Conservation (phyloP, 2,329 filamentous ascomycete species). For the Thyridium curvatum region DNA sequence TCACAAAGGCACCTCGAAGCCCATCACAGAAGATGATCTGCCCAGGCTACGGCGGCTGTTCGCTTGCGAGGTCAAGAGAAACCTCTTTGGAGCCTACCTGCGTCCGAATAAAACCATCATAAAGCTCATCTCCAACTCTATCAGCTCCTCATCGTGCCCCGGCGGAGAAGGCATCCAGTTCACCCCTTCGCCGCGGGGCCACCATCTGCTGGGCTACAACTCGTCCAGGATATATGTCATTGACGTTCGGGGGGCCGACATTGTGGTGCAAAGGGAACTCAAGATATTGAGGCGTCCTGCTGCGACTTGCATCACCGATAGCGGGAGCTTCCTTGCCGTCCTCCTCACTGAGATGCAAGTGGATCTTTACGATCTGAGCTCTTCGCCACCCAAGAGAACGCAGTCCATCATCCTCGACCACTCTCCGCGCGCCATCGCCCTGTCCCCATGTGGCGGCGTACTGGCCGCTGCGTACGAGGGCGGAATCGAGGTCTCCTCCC, state of each 20-base stretch:
- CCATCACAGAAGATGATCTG: constrained; percentile 42
- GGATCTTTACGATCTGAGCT: constrained; percentile 71
- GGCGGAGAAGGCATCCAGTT: constrained; percentile 84
- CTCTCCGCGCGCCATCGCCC: constrained; percentile 67
- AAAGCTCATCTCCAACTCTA: constrained; percentile 76
- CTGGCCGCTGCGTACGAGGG: constrained; percentile 80
- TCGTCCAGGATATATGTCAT: constrained; percentile 80
- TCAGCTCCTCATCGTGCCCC: constrained; percentile 76
- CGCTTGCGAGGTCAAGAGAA: constrained; percentile 64
- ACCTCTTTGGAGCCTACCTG: constrained; percentile 70
- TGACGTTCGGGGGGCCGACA: constrained; percentile 53
- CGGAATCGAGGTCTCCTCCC: constrained; percentile 80
- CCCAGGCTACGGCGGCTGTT: constrained; percentile 59
- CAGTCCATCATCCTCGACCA: constrained; percentile 74
- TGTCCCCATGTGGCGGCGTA: constrained; percentile 77
- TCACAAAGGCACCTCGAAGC: constrained; percentile 28
- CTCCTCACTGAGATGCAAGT: constrained; percentile 78
- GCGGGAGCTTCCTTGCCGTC: constrained; percentile 70
- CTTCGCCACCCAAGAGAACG: constrained; percentile 60
- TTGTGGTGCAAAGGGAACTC: constrained; percentile 68
- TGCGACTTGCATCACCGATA: constrained; percentile 72
- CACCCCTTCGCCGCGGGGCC: constrained; percentile 68
- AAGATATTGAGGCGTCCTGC: constrained; percentile 72
- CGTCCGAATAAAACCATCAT: constrained; percentile 65
- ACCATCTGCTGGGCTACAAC: constrained; percentile 73